phyloP scores from a whole-genome alignment of 768 basidiomycete genomes.

The Lactarius trivialis region DNA sequence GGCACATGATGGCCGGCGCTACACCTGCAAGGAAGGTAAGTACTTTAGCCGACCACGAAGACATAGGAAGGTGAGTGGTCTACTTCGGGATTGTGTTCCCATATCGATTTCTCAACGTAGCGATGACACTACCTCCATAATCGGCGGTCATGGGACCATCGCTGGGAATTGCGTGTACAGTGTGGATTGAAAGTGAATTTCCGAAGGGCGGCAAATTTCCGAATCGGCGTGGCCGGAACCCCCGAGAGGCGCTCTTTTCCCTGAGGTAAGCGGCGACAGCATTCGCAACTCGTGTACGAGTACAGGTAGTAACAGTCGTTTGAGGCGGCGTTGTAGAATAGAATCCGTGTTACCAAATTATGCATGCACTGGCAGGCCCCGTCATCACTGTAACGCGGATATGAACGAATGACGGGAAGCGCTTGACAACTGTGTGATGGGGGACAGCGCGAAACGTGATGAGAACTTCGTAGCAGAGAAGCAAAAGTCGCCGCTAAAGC shows the following conservation, averaged over 20 bases:
- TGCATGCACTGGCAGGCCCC: not conserved
- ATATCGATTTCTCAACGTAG: slow-evolving; percentile 7
- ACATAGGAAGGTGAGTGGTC: not conserved
- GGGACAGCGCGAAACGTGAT: slow-evolving; percentile 1
- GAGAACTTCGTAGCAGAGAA: slow-evolving; percentile 4
- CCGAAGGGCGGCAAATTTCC: slow-evolving; percentile 1
- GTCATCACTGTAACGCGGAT: slow-evolving; percentile 7
- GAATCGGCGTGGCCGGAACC: not conserved
- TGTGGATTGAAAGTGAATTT: not conserved
- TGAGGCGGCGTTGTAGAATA: slow-evolving; percentile 6
- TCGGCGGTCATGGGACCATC: slow-evolving; percentile 12
- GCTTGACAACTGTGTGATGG: slow-evolving; percentile 2
- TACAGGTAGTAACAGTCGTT: slow-evolving; percentile 7
- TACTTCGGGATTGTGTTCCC: not conserved
- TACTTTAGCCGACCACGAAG: not conserved
- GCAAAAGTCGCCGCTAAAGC: slow-evolving; percentile 3
- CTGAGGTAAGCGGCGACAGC: slow-evolving; percentile 6
- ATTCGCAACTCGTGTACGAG: slow-evolving; percentile 1
- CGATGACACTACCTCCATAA: slow-evolving; percentile 5
- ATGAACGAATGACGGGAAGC: slow-evolving; percentile 6
- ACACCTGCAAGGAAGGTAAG: slow-evolving; percentile 2
- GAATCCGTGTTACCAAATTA: slow-evolving; percentile 6
- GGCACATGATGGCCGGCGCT: slow-evolving; percentile 14
- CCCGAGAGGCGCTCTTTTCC: not conserved
- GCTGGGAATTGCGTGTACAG: slow-evolving; percentile 3